Base-by-base conservation (phyloP, 2,329 filamentous ascomycete species). In the Pseudogymnoascus sp. region DNA sequence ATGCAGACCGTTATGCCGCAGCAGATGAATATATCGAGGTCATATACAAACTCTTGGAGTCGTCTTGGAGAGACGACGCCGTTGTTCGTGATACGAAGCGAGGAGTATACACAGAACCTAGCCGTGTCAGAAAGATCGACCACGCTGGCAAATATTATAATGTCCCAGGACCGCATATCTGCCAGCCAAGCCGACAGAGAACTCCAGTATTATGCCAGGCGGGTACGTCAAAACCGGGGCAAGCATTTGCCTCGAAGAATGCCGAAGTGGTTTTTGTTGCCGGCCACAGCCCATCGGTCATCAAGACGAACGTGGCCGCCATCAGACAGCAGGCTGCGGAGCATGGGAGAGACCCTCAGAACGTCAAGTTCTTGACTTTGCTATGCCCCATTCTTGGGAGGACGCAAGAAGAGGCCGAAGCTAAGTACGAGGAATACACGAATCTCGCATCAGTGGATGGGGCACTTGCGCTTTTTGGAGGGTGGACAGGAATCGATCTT, bases 231-330 rank as follows among this genome's bases (percentile, higher is more conserved):
- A 80, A 77, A 52, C 78, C 84, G 0, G 85, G 86, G 0, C 87
- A 86, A 69, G 71, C 73, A 0, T 89, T 89, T 65, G 85, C 84
- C 0, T 83, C 85, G 0, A 81, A 84, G 64, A 84, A 89, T 67
- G 86, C 86, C 0, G 86, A 90, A 67, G 85, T 80, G 2, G 85
- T 89, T 57, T 89, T 89, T 65, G 79, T 88, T 0, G 84, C 82
- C 0, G 83, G 83, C 0, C 85, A 88, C 68, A 80, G 80, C 1
- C 83, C 86, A 0, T 74, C 75, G 1, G 80, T 85, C 0, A 82
- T 85, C 26, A 79, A 79, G 2, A 82, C 80, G 67, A 83, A 77
- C 33, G 81, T 89, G 15, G 77, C 81, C 0, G 84, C 87, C 61
- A 82, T 89, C 23, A 76, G 86, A 3, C 73, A 78, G 58, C 68